Percentiles rank a stretch among this genome's conserved stretches.
phyloP scores from a whole-genome alignment of 768 basidiomycete species.

The Cystofilobasidium capitatum region DNA sequence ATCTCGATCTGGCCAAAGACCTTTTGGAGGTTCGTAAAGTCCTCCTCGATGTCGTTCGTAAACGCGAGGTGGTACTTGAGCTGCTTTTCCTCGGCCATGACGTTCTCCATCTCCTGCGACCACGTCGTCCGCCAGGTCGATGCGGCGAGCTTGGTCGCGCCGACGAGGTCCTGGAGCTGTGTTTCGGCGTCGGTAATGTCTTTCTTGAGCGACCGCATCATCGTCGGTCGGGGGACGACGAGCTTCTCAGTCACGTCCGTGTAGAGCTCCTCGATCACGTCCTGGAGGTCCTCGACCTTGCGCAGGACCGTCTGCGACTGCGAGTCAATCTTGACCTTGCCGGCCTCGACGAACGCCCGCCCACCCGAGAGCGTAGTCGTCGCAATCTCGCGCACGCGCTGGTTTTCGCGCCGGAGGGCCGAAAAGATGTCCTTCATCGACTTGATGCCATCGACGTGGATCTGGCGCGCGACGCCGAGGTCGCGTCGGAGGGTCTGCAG shows the following conservation, averaged over 20 bases:
- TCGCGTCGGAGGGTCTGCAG: constrained; percentile 89
- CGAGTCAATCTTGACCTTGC: constrained; percentile 80
- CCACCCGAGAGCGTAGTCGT: constrained; percentile 71
- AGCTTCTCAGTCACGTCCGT: constrained; percentile 85
- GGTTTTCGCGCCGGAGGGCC: constrained; percentile 69
- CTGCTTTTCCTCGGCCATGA: constrained; percentile 94
- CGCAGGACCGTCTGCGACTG: constrained; percentile 84
- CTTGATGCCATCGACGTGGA: constrained; percentile 87
- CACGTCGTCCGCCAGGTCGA: constrained; percentile 99
- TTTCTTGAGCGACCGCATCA: constrained; percentile 61
- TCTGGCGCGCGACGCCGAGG: constrained; percentile 82
- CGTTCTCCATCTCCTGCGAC: constrained; percentile 90
- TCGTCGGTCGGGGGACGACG: constrained; percentile 64
- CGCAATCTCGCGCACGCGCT: constrained; percentile 78
- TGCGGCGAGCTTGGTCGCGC: constrained; percentile 77
- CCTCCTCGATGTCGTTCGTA: constrained; percentile 74
- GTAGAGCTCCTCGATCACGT: constrained; percentile 76
- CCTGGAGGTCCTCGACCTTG: constrained; percentile 84
- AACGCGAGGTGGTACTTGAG: constrained; percentile 87
- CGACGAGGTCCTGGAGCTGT: constrained; percentile 66
- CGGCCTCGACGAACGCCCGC: constrained; percentile 76
- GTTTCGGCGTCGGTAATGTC: constrained; percentile 57
- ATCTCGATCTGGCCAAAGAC: constrained; percentile 87
- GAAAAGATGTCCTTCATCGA: constrained; percentile 78
- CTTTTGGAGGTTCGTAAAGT: constrained; percentile 77